phyloP scores from a whole-genome alignment of 768 basidiomycete genomes.

The Daedaleopsis sinensis region DNA sequence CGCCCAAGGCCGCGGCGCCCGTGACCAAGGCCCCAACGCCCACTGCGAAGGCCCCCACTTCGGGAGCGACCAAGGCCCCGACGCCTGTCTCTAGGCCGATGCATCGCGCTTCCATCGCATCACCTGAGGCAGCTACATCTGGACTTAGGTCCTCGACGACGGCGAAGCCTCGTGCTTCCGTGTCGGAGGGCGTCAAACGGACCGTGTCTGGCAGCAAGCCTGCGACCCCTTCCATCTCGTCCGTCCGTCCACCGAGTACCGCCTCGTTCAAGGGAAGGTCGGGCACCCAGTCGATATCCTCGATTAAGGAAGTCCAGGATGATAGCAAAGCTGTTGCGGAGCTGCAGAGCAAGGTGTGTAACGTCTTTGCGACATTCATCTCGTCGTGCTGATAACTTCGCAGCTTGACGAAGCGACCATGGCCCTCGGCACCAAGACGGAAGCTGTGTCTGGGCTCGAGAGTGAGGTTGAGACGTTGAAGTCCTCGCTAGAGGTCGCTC shows the following conservation, averaged over 20 bases:
- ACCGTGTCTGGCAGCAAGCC: slow-evolving; percentile 45
- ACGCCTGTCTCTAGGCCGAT: slow-evolving; percentile 26
- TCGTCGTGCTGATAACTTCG: neutral
- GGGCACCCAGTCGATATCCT: slow-evolving; percentile 65
- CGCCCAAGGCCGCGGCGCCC: slow-evolving; percentile 13
- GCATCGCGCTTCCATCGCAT: slow-evolving; percentile 16
- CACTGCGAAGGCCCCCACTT: slow-evolving; percentile 1
- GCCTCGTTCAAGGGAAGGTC: slow-evolving; percentile 45
- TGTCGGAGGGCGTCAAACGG: slow-evolving; percentile 68
- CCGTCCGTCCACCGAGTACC: slow-evolving; percentile 41
- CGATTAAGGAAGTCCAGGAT: slow-evolving; percentile 70
- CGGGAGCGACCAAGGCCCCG: slow-evolving; percentile 20
- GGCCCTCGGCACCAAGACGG: slow-evolving; percentile 55
- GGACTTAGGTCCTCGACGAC: slow-evolving; percentile 22
- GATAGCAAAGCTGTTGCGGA: slow-evolving; percentile 60
- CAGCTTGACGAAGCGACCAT: slow-evolving; percentile 65
- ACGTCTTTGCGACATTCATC: neutral
- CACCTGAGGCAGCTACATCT: slow-evolving; percentile 24
- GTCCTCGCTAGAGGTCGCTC: slow-evolving; percentile 48
- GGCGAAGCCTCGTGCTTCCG: slow-evolving; percentile 58
- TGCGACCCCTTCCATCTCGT: slow-evolving; percentile 27
- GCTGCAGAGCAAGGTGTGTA: slow-evolving; percentile 60
- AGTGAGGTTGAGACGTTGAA: slow-evolving; percentile 52
- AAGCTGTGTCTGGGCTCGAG: slow-evolving; percentile 55
- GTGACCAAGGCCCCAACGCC: slow-evolving; percentile 17